A percentile compares a stretch with the other conserved stretches of the same genome.
These are phyloP conservation scores for Byssochlamys sp. DNA, from an alignment of 2,329 filamentous ascomycete species.

Conservation along the genomic window DNA sequence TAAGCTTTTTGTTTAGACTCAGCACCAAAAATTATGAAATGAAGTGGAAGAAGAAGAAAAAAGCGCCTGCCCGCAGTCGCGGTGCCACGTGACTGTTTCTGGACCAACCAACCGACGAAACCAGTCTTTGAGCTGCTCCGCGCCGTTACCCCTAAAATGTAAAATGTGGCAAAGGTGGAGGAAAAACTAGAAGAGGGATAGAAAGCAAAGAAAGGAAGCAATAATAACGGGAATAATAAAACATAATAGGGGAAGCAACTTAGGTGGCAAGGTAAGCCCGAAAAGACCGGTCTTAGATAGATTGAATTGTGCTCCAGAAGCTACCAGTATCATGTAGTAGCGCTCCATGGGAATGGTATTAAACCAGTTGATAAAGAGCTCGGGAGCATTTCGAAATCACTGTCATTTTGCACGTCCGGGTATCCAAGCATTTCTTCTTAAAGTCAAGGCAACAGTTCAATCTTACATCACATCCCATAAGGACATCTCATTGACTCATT, in stretches of 20 bases:
- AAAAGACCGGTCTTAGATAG: neutral
- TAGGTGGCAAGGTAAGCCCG: neutral
- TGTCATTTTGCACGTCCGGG: neutral
- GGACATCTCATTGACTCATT: neutral
- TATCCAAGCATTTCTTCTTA: neutral
- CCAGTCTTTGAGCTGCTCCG: slow-evolving; percentile 13
- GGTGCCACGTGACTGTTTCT: slow-evolving; percentile 2
- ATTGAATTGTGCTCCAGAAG: neutral
- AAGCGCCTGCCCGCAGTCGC: neutral
- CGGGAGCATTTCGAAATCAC: neutral
- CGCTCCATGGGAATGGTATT: neutral
- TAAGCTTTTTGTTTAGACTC: neutral
- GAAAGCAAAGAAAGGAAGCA: neutral
- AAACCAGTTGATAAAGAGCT: neutral
- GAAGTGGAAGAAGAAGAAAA: neutral
- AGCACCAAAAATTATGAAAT: neutral
- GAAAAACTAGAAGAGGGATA: neutral
- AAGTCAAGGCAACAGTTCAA: neutral
- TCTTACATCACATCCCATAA: neutral
- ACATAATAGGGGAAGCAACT: slow-evolving; percentile 1
- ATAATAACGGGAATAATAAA: neutral
- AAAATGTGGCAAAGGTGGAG: slow-evolving; percentile 1
- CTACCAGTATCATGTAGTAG: neutral
- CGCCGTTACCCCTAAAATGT: slow-evolving; percentile 7
- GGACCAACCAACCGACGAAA: slow-evolving; percentile 9